These are phyloP conservation scores for Aspergillus awamori DNA, from an alignment of 2,329 filamentous ascomycete genomes.

Conservation along the genomic window DNA sequence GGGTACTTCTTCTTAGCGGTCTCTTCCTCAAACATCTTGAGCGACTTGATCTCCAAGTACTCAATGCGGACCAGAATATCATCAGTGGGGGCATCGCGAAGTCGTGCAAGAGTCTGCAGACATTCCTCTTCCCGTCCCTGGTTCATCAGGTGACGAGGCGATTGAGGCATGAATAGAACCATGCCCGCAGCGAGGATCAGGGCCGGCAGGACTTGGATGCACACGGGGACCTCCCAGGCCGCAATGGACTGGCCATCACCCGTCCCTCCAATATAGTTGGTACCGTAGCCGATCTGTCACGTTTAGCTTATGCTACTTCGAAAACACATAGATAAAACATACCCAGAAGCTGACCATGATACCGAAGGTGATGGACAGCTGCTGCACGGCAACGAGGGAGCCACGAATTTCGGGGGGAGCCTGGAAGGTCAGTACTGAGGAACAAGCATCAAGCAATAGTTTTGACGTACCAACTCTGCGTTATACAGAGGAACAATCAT, in stretches of 20 bases:
- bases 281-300: constrained; percentile 44
- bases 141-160: constrained; percentile 72
- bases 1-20: constrained; percentile 69
- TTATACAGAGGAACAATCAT: constrained; percentile 48
- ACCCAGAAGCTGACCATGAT: constrained; percentile 50
- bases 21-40: constrained; percentile 73
- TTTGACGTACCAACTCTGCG: constrained; percentile 33
- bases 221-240: constrained; percentile 74
- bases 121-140: constrained; percentile 70
- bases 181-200: constrained; percentile 69
- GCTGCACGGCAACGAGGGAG: constrained; percentile 46
- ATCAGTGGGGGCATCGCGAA: constrained; percentile 65
- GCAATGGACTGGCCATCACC: constrained; percentile 62
- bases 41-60: constrained; percentile 76
- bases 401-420: constrained; percentile 48
- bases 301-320: background rate
- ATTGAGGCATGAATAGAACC: constrained; percentile 74
- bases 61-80: constrained; percentile 74
- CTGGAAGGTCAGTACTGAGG: constrained; percentile 17
- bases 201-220: constrained; percentile 70
- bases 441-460: background rate
- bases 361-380: constrained; percentile 49
- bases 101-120: constrained; percentile 61
- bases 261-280: constrained; percentile 68
- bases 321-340: constrained; percentile 10